Evolutionary conservation across 306 rosid genomes (phyloP).

Genomic region (Lathyrus oleraceus): DNA sequence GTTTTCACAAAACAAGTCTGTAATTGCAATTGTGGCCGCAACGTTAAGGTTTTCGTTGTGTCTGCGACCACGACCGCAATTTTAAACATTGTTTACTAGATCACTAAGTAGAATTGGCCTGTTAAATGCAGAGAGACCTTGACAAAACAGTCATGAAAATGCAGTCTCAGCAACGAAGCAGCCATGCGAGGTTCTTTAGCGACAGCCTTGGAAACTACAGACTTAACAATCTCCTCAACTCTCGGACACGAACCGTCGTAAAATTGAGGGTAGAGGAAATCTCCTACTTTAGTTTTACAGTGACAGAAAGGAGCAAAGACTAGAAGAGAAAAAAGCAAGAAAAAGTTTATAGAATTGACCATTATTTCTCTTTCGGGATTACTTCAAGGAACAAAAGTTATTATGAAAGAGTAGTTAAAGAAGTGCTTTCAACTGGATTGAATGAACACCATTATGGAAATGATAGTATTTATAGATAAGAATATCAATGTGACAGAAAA

Average conservation of each 20-base stretch:
- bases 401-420: conserved; percentile 24
- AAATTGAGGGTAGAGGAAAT: conserved; percentile 69
- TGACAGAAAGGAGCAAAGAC: conserved; percentile 61
- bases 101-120: not conserved
- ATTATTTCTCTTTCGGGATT: conserved; percentile 37
- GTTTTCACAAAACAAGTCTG: not conserved
- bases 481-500: conserved; percentile 22
- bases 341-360: conserved; percentile 45
- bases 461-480: conserved; percentile 49
- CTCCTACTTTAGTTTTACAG: conserved; percentile 39
- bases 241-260: conserved; percentile 71
- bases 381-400: conserved; percentile 15
- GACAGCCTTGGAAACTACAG: conserved; percentile 69
- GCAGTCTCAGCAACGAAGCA: conserved; percentile 84
- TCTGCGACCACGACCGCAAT: not conserved
- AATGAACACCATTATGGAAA: conserved; percentile 26
- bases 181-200: conserved; percentile 80
- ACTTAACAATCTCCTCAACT: conserved; percentile 67
- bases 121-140: conserved; percentile 49
- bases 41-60: not conserved
- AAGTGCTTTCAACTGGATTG: conserved; percentile 27
- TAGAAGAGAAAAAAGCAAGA: conserved; percentile 57
- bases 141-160: conserved; percentile 94
- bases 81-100: not conserved
- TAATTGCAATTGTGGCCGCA: not conserved